Percentiles rank a stretch among this genome's conserved stretches.
phyloP scores from a whole-genome alignment of 2,329 filamentous ascomycete species.

The Harringtonia aguacate region DNA sequence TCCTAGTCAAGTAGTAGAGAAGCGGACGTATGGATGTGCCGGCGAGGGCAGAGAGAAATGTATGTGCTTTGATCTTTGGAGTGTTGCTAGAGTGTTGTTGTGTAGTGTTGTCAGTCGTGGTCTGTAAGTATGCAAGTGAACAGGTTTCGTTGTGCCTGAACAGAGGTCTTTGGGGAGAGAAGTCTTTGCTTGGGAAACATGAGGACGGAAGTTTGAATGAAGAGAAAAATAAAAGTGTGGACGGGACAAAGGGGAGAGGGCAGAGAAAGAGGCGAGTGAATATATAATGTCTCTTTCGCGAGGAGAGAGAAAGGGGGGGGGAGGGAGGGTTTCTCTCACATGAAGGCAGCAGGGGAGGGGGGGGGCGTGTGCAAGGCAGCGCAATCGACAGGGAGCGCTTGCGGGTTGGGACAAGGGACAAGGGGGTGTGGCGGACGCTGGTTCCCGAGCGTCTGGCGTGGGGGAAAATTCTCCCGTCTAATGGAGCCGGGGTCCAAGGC shows the following conservation, averaged over 20 bases:
- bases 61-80: neutral
- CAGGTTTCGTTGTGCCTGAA: neutral
- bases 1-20: neutral
- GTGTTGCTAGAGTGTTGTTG: constrained; percentile 1
- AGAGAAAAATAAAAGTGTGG: neutral
- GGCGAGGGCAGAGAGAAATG: neutral
- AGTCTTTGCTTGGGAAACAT: neutral
- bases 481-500: constrained; percentile 1
- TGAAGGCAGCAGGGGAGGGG: neutral
- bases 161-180: neutral
- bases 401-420: neutral
- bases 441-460: constrained; percentile 8
- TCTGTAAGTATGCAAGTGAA: neutral
- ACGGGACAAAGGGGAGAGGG: neutral
- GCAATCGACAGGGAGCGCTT: neutral
- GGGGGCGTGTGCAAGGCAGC: constrained; percentile 7
- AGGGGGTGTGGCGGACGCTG: constrained; percentile 6
- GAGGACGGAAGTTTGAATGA: neutral
- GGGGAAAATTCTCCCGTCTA: neutral
- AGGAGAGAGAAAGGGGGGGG: neutral
- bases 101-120: neutral
- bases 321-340: neutral
- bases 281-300: constrained; percentile 4
- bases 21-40: too few species aligned
- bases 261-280: constrained; percentile 1